phyloP scores from a whole-genome alignment of 1,284 basidiomycete species.

The Inonotus hispidus region DNA sequence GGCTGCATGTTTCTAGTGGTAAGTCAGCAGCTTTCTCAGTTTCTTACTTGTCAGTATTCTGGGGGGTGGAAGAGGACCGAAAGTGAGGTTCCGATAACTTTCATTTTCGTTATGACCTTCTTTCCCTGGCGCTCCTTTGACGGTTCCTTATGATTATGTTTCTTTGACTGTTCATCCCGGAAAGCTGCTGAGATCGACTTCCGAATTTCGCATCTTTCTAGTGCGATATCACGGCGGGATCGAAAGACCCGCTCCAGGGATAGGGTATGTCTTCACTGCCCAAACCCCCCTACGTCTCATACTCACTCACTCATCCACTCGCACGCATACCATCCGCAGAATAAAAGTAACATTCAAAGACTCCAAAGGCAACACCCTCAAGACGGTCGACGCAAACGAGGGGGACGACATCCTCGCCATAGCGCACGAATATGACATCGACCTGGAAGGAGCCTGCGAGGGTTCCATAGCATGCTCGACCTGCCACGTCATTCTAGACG shows the following conservation, averaged over 20 bases:
- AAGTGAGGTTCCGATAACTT: too few species aligned
- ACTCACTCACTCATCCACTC: neutral
- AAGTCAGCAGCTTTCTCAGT: too few species aligned
- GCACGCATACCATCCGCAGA: conserved; percentile 35
- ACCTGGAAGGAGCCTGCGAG: conserved; percentile 98
- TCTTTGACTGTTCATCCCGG: neutral
- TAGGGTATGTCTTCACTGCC: conserved; percentile 49
- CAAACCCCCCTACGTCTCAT: neutral
- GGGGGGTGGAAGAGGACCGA: neutral
- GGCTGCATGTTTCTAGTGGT: neutral
- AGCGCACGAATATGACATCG: conserved; percentile 95
- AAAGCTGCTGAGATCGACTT: too few species aligned
- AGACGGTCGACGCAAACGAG: conserved; percentile 88
- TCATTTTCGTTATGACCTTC: neutral
- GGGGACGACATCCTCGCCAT: conserved; percentile 90
- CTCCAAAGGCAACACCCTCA: conserved; percentile 76
- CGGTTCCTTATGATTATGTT: too few species aligned
- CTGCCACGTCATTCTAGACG: conserved; percentile 89
- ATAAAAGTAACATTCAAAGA: conserved; percentile 90
- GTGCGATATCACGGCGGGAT: conserved; percentile 35
- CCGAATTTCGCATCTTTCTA: conserved; percentile 15
- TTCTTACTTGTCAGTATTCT: neutral
- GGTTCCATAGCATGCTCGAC: conserved; percentile 97
- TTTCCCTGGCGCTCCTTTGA: neutral
- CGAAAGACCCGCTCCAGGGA: conserved; percentile 49